Conservation (phyloP, 768 basidiomycete species). For the Dentipellis fragilis region DNA sequence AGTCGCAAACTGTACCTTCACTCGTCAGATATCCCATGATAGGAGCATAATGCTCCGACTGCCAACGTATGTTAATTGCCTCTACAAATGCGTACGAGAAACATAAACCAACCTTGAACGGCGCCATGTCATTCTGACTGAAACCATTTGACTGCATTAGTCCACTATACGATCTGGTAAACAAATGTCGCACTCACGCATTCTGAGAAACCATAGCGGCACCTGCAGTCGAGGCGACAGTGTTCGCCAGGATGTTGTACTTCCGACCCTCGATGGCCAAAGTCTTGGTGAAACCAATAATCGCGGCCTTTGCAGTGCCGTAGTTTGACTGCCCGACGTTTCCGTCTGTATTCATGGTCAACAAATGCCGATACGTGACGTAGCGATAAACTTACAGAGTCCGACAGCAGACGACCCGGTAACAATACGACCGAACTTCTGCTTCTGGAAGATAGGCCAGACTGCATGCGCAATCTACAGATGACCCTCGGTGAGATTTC, state of each 20-base stretch:
- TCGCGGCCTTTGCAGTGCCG: conserved; percentile 86
- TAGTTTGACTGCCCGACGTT: conserved; percentile 97
- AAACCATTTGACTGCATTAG: not conserved
- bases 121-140: not conserved
- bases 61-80: not conserved
- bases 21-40: conserved; percentile 86
- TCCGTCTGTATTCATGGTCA: conserved; percentile 46
- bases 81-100: not conserved
- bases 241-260: conserved; percentile 85
- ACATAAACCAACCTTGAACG: conserved; percentile 54
- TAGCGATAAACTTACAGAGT: conserved; percentile 54
- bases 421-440: conserved; percentile 92
- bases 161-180: conserved; percentile 52
- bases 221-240: conserved; percentile 79
- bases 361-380: not conserved
- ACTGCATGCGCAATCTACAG: conserved; percentile 83
- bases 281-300: conserved; percentile 83
- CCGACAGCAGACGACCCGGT: conserved; percentile 92
- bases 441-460: conserved; percentile 95
- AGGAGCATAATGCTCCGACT: conserved; percentile 91
- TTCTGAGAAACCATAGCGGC: conserved; percentile 78
- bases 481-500: not conserved
- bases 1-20: conserved; percentile 32
- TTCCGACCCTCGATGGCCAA: conserved; percentile 87
- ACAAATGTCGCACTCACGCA: not conserved